These are phyloP conservation scores for Didymella sp. DNA, from an alignment of 2,329 filamentous ascomycete species.

Conservation along the genomic window DNA sequence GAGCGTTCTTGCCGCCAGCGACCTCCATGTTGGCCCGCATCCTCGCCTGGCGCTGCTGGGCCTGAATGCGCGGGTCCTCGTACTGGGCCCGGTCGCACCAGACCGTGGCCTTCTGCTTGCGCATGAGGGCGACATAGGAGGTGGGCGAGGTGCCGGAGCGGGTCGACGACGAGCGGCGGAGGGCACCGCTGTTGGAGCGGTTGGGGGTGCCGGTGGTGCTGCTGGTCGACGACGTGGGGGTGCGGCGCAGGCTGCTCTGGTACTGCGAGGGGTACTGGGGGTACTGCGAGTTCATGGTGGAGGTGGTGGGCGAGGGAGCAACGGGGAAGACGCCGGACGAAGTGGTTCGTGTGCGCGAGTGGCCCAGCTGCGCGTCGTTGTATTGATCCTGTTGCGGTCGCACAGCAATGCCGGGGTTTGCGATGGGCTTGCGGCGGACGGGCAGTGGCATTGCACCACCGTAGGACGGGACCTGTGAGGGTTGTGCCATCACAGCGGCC, in stretches of 20 bases:
- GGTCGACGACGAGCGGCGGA: constrained; percentile 79
- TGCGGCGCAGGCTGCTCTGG: constrained; percentile 58
- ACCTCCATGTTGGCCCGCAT: constrained; percentile 85
- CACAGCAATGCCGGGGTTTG: constrained; percentile 41
- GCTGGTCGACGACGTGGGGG: constrained; percentile 72
- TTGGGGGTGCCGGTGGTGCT: constrained; percentile 61
- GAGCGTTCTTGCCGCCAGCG: constrained; percentile 63
- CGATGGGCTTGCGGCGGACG: constrained; percentile 46
- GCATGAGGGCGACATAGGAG: constrained; percentile 94
- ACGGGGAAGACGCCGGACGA: constrained; percentile 47
- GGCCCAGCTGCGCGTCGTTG: constrained; percentile 36
- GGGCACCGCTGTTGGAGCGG: constrained; percentile 60
- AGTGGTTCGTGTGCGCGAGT: constrained; percentile 49
- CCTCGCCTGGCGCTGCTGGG: constrained; percentile 86
- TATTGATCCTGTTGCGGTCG: constrained; percentile 39
- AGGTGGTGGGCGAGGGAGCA: constrained; percentile 31
- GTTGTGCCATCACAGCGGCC: constrained; percentile 36
- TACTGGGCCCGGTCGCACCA: constrained; percentile 96
- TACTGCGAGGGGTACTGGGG: constrained; percentile 45
- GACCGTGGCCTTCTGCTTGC: constrained; percentile 96
- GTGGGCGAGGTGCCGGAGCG: constrained; percentile 70
- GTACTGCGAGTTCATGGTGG: constrained; percentile 43
- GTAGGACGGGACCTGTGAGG: constrained; percentile 33
- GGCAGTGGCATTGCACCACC: constrained; percentile 34
- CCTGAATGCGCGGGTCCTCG: constrained; percentile 83